Conservation (phyloP, 1,139 yeast species). For the Lodderomyces pseudojiufengensis region DNA sequence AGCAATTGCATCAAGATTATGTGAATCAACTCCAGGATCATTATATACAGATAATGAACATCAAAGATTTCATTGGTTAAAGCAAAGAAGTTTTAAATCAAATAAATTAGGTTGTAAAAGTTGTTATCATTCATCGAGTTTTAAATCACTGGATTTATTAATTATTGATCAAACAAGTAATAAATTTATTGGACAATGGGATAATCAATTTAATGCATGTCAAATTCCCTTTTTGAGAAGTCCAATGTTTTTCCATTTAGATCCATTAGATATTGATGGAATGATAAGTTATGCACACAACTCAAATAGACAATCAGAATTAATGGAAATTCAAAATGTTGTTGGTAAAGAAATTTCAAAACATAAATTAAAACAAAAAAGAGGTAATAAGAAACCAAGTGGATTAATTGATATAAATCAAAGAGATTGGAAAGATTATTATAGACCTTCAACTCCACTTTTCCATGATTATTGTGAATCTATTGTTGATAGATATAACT, state of each 20-base stretch:
- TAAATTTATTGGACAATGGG: constrained; percentile 42
- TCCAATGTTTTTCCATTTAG: constrained; percentile 51
- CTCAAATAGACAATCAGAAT: constrained; percentile 29
- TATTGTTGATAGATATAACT: constrained; percentile 30
- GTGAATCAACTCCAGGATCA: constrained; percentile 38
- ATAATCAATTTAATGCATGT: constrained; percentile 40
- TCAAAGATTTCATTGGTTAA: constrained; percentile 40
- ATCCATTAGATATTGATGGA: constrained; percentile 45
- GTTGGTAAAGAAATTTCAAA: constrained; percentile 46
- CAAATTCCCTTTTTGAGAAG: constrained; percentile 44
- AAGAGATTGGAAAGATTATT: constrained; percentile 47
- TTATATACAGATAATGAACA: constrained; percentile 42
- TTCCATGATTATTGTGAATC: constrained; percentile 40
- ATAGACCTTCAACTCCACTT: constrained; percentile 41
- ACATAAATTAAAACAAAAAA: constrained; percentile 34
- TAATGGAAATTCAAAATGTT: constrained; percentile 43
- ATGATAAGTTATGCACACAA: constrained; percentile 39
- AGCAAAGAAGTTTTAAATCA: constrained; percentile 27
- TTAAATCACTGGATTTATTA: constrained; percentile 24
- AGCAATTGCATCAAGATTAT: constrained; percentile 33
- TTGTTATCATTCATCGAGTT: constrained; percentile 10
- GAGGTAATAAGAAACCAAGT: constrained; percentile 21
- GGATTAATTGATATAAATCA: constrained; percentile 41
- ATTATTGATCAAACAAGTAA: constrained; percentile 32
- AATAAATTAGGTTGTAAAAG: constrained; percentile 11